Evolutionary conservation across 768 basidiomycete genomes (phyloP).

Genomic region (Gloeophyllum trabeum): DNA sequence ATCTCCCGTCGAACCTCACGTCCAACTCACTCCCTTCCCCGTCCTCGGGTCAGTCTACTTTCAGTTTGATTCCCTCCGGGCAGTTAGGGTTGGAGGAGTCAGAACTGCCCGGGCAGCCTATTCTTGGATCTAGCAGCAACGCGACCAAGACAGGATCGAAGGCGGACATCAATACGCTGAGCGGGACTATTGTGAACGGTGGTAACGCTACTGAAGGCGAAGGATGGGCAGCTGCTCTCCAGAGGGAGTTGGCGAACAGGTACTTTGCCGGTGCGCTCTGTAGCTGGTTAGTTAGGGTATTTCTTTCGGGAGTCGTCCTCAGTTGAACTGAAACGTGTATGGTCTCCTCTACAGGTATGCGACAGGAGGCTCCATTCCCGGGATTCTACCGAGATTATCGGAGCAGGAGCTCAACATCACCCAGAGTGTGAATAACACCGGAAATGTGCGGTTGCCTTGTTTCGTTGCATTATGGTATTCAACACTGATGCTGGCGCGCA

Average conservation of each 20-base stretch:
- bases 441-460: conserved; percentile 44
- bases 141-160: conserved; percentile 38
- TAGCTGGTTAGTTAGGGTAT: conserved; percentile 69
- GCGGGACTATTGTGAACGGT: conserved; percentile 52
- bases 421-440: conserved; percentile 51
- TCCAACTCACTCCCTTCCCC: conserved; percentile 42
- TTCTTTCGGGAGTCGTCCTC: neutral
- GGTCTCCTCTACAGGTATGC: conserved; percentile 42
- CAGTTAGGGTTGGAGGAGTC: conserved; percentile 72
- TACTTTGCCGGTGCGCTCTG: conserved; percentile 78
- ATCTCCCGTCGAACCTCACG: conserved; percentile 65
- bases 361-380: conserved; percentile 78
- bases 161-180: conserved; percentile 49
- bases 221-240: conserved; percentile 53
- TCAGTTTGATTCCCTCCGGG: conserved; percentile 60
- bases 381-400: conserved; percentile 58
- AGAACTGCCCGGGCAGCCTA: conserved; percentile 58
- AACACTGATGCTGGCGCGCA: conserved; percentile 14
- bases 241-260: conserved; percentile 72
- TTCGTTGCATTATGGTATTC: neutral
- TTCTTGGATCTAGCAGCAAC: conserved; percentile 29
- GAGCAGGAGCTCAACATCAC: conserved; percentile 61
- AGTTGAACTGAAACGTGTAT: conserved; percentile 1
- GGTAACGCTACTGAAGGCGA: conserved; percentile 50
- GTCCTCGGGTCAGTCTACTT: conserved; percentile 41